phyloP scores from a whole-genome alignment of 148 eudicot species.

The Vaccinium darrowii region DNA sequence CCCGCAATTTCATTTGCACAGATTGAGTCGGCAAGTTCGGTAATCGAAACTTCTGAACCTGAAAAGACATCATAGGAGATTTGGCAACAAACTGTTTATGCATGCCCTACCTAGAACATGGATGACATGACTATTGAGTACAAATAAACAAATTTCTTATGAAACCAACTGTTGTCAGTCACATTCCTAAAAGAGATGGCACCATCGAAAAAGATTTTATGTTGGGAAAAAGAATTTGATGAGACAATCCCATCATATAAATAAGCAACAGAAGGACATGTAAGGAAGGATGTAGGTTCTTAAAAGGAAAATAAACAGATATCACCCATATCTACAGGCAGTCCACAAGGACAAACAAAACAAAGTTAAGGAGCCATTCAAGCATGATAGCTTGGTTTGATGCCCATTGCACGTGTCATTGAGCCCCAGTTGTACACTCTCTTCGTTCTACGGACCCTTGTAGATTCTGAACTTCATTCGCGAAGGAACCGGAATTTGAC shows the following conservation, averaged over 20 bases:
- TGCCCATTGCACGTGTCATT: neutral
- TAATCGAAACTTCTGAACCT: conserved; percentile 73
- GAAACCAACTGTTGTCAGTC: neutral
- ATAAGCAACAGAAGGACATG: neutral
- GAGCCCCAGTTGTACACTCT: too few relatives aligned
- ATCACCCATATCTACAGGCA: neutral
- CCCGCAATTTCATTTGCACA: conserved; percentile 49
- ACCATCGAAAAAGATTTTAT: neutral
- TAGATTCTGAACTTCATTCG: neutral
- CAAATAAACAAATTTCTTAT: neutral
- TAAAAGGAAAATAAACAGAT: conserved; percentile 1
- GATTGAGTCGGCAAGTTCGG: conserved; percentile 73
- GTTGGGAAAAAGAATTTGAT: neutral
- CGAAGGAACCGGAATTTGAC: too few relatives aligned
- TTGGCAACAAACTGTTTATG: neutral
- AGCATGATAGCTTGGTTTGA: neutral
- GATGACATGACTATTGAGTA: neutral
- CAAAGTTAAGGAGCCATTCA: neutral
- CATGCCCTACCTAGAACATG: neutral
- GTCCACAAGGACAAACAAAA: neutral
- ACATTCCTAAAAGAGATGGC: neutral
- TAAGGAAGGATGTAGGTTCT: neutral
- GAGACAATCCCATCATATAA: neutral
- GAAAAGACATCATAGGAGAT: conserved; percentile 21
- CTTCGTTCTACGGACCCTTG: too few relatives aligned